These are phyloP conservation scores for Cydonia oblonga DNA, from an alignment of 331 rosid genomes.

Conservation along the genomic window DNA sequence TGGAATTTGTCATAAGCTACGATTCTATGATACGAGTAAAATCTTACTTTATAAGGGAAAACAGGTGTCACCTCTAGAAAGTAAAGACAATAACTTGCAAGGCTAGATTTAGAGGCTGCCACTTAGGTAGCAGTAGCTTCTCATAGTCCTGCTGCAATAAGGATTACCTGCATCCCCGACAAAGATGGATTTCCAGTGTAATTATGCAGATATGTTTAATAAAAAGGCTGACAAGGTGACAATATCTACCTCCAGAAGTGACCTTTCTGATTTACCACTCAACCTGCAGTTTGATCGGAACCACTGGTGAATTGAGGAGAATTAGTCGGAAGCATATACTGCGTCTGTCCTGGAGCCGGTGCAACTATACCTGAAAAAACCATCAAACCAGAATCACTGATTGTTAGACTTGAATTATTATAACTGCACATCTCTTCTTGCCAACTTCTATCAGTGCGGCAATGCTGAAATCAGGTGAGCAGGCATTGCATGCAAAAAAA, in stretches of 20 bases:
- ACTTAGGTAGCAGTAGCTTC: slow-evolving; percentile 17
- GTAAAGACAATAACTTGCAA: slow-evolving; percentile 18
- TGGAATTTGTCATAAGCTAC: neutral
- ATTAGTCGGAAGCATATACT: slow-evolving; percentile 9
- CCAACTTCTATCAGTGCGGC: neutral
- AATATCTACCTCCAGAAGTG: slow-evolving; percentile 9
- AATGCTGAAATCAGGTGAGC: too few species aligned
- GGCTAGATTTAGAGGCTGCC: slow-evolving; percentile 21
- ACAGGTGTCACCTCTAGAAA: slow-evolving; percentile 16
- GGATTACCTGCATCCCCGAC: slow-evolving; percentile 15
- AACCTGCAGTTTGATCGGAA: slow-evolving; percentile 23
- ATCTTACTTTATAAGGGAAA: neutral
- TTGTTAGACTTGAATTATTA: neutral
- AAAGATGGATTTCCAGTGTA: neutral
- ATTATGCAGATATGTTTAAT: neutral
- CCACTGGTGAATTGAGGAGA: slow-evolving; percentile 16
- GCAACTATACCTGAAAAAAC: slow-evolving; percentile 9
- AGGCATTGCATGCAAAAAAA: too few species aligned
- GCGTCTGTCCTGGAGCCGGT: slow-evolving; percentile 9
- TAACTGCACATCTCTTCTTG: neutral
- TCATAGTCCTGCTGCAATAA: slow-evolving; percentile 22
- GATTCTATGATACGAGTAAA: neutral
- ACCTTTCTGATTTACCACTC: neutral
- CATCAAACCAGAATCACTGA: neutral
- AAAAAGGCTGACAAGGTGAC: neutral